Evolutionary conservation across 2,329 filamentous ascomycete genomes (phyloP).

Genomic region (Penicillium expansum): DNA sequence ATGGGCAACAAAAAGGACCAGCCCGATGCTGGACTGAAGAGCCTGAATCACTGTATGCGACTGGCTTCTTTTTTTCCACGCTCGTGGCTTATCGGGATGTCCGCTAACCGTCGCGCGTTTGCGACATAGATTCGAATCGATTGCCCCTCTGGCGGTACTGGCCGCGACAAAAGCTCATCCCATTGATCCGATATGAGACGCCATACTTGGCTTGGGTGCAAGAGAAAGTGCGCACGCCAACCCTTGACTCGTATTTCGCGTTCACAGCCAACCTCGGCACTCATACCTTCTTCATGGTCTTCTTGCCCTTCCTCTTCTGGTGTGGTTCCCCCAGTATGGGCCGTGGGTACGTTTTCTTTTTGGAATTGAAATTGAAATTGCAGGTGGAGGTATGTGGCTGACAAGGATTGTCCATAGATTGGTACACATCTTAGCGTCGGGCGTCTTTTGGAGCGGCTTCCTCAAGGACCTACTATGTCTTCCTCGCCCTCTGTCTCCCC

Average conservation of each 20-base stretch:
- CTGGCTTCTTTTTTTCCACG: neutral
- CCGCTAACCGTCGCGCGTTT: constrained; percentile 13
- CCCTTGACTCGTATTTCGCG: constrained; percentile 94
- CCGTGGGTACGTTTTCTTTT: constrained; percentile 66
- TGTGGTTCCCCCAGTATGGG: constrained; percentile 82
- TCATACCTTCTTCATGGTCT: constrained; percentile 98
- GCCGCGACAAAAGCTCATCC: constrained; percentile 76
- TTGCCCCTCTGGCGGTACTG: constrained; percentile 87
- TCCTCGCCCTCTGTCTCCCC: constrained; percentile 85
- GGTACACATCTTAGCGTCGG: constrained; percentile 71
- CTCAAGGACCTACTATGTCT: constrained; percentile 92
- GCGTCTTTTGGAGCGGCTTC: constrained; percentile 87
- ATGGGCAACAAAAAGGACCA: constrained; percentile 41
- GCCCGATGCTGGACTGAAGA: constrained; percentile 68
- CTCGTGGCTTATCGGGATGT: neutral
- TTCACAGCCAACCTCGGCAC: constrained; percentile 95
- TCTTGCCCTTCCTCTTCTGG: constrained; percentile 94
- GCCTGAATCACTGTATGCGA: constrained; percentile 68
- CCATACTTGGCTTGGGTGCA: constrained; percentile 89
- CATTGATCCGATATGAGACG: constrained; percentile 90
- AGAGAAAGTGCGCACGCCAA: constrained; percentile 71
- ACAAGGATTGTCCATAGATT: constrained; percentile 34
- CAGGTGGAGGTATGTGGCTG: neutral
- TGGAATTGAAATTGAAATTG: neutral
- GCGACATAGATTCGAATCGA: constrained; percentile 67